These are phyloP conservation scores for Phytophthora kernoviae DNA, from an alignment of 352 stramenopile species.

Conservation along the genomic window DNA sequence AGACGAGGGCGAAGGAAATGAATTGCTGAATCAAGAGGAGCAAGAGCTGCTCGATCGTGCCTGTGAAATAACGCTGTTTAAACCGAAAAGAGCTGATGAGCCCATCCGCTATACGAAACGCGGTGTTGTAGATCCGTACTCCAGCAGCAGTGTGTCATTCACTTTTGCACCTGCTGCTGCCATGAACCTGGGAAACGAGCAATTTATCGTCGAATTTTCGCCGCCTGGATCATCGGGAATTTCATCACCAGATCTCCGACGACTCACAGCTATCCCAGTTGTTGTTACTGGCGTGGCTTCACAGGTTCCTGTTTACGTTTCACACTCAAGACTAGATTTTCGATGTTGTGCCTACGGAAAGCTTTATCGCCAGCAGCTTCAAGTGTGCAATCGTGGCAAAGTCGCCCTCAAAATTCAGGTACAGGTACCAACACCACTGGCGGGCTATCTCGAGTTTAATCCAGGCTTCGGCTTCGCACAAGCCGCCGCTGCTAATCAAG, in stretches of 20 bases:
- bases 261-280: slow-evolving; percentile 18
- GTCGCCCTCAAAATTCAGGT: slow-evolving; percentile 86
- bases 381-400: slow-evolving; percentile 88
- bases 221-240: slow-evolving; percentile 9
- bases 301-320: slow-evolving; percentile 54
- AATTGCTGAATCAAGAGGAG: slow-evolving; percentile 39
- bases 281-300: slow-evolving; percentile 26
- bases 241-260: slow-evolving; percentile 11
- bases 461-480: slow-evolving; percentile 90
- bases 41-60: slow-evolving; percentile 34
- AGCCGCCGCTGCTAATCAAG: slow-evolving; percentile 15
- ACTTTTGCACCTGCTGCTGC: slow-evolving; percentile 59
- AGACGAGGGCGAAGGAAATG: neutral
- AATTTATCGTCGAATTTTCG: slow-evolving; percentile 49
- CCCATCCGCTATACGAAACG: slow-evolving; percentile 43
- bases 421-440: slow-evolving; percentile 66
- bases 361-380: slow-evolving; percentile 83
- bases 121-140: slow-evolving; percentile 61
- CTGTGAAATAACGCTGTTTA: slow-evolving; percentile 36
- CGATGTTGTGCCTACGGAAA: slow-evolving; percentile 87
- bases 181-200: slow-evolving; percentile 36
- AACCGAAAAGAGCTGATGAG: slow-evolving; percentile 43
- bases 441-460: slow-evolving; percentile 74
- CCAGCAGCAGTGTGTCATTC: slow-evolving; percentile 48
- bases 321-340: slow-evolving; percentile 60